These are phyloP conservation scores for Globisporangium viniferum DNA, from an alignment of 352 stramenopile species.

Conservation along the genomic window DNA sequence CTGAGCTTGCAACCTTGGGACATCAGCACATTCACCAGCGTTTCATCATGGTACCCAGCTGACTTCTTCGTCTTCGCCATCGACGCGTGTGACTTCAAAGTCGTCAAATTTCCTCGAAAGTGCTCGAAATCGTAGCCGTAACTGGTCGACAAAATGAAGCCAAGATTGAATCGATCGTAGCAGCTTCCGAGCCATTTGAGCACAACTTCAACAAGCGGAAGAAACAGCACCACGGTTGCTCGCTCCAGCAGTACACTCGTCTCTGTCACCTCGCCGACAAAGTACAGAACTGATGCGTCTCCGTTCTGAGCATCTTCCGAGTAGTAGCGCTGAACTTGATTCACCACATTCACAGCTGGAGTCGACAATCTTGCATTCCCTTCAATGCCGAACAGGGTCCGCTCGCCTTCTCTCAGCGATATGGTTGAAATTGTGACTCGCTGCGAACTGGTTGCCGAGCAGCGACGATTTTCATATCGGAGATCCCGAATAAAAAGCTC, in stretches of 20 bases:
- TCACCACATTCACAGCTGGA: constrained; percentile 42
- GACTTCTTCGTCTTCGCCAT: constrained; percentile 26
- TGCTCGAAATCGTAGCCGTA: constrained; percentile 55
- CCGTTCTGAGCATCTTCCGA: constrained; percentile 11
- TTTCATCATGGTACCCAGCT: constrained; percentile 14
- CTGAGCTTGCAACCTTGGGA: constrained; percentile 35
- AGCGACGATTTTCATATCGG: constrained; percentile 30
- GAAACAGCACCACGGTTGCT: constrained; percentile 29
- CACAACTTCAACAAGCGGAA: constrained; percentile 40
- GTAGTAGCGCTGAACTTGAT: constrained; percentile 43
- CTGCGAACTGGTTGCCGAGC: constrained; percentile 31
- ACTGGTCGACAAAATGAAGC: constrained; percentile 63
- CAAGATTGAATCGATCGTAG: constrained; percentile 47
- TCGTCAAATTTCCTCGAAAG: constrained; percentile 55
- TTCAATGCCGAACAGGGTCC: constrained; percentile 31
- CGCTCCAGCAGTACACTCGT: constrained; percentile 30
- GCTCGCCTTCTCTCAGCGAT: constrained; percentile 28
- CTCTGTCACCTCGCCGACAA: constrained; percentile 16
- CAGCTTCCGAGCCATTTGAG: constrained; percentile 38
- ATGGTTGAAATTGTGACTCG: constrained; percentile 24
- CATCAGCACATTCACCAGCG: constrained; percentile 22
- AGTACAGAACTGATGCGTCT: constrained; percentile 14
- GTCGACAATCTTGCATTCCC: constrained; percentile 34
- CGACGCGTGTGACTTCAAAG: constrained; percentile 34
- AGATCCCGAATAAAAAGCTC: constrained; percentile 30